Conservation (phyloP, 768 basidiomycete genomes). For the Mycena indigotica region DNA sequence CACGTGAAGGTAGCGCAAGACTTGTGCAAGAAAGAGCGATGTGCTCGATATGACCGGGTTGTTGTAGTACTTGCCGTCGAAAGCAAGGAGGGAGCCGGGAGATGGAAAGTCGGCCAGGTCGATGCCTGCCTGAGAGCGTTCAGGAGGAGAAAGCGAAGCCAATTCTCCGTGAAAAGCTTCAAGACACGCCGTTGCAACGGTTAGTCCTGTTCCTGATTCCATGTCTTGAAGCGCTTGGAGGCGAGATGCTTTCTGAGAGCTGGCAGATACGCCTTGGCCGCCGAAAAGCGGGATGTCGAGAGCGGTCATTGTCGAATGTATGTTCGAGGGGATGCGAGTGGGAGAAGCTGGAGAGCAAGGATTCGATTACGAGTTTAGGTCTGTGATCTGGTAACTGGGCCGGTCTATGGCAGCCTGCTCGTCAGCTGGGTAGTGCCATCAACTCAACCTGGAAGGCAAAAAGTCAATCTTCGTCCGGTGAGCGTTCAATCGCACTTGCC, state of each 20-base stretch:
- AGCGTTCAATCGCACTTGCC: too few species aligned
- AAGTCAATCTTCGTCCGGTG: too few species aligned
- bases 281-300: constrained; percentile 57
- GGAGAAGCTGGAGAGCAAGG: too few species aligned
- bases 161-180: constrained; percentile 54
- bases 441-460: too few species aligned
- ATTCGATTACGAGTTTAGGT: too few species aligned
- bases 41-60: constrained; percentile 44
- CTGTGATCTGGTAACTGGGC: too few species aligned
- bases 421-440: too few species aligned
- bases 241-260: constrained; percentile 28
- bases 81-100: constrained; percentile 42
- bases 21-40: constrained; percentile 53
- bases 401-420: too few species aligned
- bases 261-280: constrained; percentile 52
- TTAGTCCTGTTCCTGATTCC: constrained; percentile 39
- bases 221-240: constrained; percentile 46
- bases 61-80: constrained; percentile 39
- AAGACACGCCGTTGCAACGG: constrained; percentile 54
- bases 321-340: too few species aligned
- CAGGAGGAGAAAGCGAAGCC: constrained; percentile 41
- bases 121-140: constrained; percentile 40
- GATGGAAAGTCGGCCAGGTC: constrained; percentile 46
- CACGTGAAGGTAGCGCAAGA: constrained; percentile 53
- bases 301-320: too few species aligned